Evolutionary conservation across 2,329 filamentous ascomycete species (phyloP).

Genomic region (Phialemoniopsis sp.): DNA sequence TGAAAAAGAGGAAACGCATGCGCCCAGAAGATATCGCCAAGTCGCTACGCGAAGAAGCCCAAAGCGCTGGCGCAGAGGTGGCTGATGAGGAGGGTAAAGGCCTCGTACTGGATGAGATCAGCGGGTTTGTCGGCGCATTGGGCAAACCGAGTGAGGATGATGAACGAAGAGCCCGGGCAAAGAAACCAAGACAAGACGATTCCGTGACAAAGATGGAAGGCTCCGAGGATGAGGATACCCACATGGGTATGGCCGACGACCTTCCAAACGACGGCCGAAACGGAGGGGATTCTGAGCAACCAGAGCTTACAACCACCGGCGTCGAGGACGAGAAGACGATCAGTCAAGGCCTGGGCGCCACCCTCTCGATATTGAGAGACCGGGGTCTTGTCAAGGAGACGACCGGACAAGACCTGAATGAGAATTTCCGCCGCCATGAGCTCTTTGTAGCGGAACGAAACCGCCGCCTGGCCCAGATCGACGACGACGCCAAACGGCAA

Average conservation of each 20-base stretch:
- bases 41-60: constrained; percentile 65
- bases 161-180: constrained; percentile 43
- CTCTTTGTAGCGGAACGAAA: constrained; percentile 77
- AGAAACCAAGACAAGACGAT: constrained; percentile 31
- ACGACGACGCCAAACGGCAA: constrained; percentile 72
- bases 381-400: constrained; percentile 73
- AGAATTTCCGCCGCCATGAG: constrained; percentile 66
- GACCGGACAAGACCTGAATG: constrained; percentile 59
- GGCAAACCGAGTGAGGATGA: constrained; percentile 60
- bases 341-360: constrained; percentile 73
- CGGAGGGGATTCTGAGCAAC: constrained; percentile 25
- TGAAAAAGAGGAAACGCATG: constrained; percentile 88
- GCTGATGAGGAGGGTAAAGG: constrained; percentile 42
- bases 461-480: constrained; percentile 69
- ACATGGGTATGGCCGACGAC: constrained; percentile 46
- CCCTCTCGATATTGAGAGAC: constrained; percentile 77
- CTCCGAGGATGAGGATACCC: constrained; percentile 36
- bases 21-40: constrained; percentile 84
- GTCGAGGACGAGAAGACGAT: constrained; percentile 84
- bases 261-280: constrained; percentile 37
- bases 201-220: constrained; percentile 40
- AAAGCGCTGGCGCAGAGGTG: constrained; percentile 43
- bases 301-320: constrained; percentile 59
- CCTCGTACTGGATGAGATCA: constrained; percentile 91
- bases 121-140: constrained; percentile 87